Percentiles rank a stretch among this genome's conserved stretches.
Conservation (phyloP, 331 rosid genomes). For the Acacia concinna region DNA sequence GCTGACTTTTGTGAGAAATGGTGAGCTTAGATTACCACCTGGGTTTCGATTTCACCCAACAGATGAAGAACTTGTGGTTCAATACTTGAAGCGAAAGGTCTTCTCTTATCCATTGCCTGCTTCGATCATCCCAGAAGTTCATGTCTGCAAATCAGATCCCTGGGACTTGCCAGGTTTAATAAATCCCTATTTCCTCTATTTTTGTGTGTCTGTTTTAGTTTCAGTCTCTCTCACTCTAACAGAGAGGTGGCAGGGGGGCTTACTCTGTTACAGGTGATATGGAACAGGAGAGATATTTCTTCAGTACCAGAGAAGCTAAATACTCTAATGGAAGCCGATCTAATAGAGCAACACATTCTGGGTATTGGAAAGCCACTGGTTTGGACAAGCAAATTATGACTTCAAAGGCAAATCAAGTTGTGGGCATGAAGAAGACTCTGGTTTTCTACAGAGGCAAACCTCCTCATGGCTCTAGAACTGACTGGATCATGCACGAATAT, state of each 20-base stretch:
- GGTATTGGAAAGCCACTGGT: conserved; percentile 72
- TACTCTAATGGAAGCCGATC: conserved; percentile 56
- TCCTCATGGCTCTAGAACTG: conserved; percentile 84
- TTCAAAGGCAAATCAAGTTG: conserved; percentile 38
- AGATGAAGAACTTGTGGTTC: conserved; percentile 81
- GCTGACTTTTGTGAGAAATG: conserved; percentile 68
- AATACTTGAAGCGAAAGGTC: conserved; percentile 81
- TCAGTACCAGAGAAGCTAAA: conserved; percentile 58
- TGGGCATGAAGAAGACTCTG: conserved; percentile 90
- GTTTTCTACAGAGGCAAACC: conserved; percentile 94
- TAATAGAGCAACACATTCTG: conserved; percentile 57
- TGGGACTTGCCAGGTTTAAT: conserved; percentile 92
- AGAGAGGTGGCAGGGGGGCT: not conserved
- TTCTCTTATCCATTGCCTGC: conserved; percentile 83
- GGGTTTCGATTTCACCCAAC: conserved; percentile 97
- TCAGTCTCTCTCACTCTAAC: not conserved
- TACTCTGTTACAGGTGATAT: conserved; percentile 37
- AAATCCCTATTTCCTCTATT: not conserved
- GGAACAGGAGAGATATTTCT: conserved; percentile 63
- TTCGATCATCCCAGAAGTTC: conserved; percentile 82
- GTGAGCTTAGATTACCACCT: conserved; percentile 82
- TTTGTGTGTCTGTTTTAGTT: not conserved
- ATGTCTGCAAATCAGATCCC: conserved; percentile 86
- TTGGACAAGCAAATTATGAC: conserved; percentile 45
- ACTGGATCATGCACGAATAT: conserved; percentile 98